These are phyloP conservation scores for Periconia digitata DNA, from an alignment of 2,329 filamentous ascomycete genomes.

Conservation along the genomic window DNA sequence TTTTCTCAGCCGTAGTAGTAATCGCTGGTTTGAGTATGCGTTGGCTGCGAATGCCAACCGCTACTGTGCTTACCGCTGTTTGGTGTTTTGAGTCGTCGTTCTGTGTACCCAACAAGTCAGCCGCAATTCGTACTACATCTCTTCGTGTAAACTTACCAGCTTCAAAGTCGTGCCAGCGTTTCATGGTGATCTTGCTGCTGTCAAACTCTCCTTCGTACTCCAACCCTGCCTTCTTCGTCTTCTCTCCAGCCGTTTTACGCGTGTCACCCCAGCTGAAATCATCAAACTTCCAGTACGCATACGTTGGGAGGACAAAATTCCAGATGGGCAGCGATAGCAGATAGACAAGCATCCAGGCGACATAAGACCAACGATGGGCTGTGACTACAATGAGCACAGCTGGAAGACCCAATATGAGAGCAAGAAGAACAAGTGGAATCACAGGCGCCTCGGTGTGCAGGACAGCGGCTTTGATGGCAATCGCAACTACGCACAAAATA, in stretches of 20 bases:
- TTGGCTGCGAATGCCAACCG: conserved; percentile 38
- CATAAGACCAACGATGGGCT: conserved; percentile 88
- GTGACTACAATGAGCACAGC: conserved; percentile 90
- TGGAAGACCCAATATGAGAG: conserved; percentile 88
- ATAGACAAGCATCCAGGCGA: conserved; percentile 97
- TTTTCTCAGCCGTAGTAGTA: conserved; percentile 25
- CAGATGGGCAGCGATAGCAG: conserved; percentile 89
- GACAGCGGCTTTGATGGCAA: conserved; percentile 73
- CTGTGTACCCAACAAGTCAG: conserved; percentile 37
- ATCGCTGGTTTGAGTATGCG: conserved; percentile 37
- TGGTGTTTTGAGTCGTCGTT: conserved; percentile 46
- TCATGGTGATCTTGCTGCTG: conserved; percentile 99
- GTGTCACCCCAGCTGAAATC: conserved; percentile 99
- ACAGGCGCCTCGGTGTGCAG: conserved; percentile 65
- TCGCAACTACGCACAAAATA: conserved; percentile 62
- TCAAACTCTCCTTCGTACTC: conserved; percentile 96
- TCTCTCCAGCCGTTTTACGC: conserved; percentile 89
- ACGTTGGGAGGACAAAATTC: conserved; percentile 94
- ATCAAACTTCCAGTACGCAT: conserved; percentile 99
- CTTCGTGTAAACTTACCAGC: conserved; percentile 53
- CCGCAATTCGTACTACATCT: conserved; percentile 14
- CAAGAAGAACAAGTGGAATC: conserved; percentile 87
- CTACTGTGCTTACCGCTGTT: conserved; percentile 13
- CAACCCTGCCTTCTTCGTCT: conserved; percentile 80
- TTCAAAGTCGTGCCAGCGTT: conserved; percentile 94